phyloP scores from a whole-genome alignment of 331 rosid genomes.

The Spiraea crenata region DNA sequence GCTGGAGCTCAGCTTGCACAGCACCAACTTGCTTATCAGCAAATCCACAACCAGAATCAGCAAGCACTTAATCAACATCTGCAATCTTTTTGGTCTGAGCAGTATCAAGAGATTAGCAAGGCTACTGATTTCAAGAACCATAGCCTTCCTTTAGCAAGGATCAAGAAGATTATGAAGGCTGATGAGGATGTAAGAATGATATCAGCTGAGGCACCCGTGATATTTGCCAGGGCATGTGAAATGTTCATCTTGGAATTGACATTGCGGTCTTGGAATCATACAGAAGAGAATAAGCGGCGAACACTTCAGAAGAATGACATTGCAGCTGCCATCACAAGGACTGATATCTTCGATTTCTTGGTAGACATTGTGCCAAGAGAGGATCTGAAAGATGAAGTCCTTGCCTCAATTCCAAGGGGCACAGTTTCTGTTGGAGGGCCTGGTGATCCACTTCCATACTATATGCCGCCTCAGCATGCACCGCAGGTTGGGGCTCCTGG shows the following conservation, averaged over 20 bases:
- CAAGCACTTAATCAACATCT: conserved; percentile 79
- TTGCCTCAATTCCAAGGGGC: conserved; percentile 80
- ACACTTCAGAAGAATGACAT: conserved; percentile 83
- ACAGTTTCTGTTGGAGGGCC: conserved; percentile 80
- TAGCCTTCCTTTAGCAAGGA: conserved; percentile 84
- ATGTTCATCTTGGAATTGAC: conserved; percentile 82
- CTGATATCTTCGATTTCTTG: conserved; percentile 82
- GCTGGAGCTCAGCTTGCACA: conserved; percentile 73
- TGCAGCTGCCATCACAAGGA: conserved; percentile 81
- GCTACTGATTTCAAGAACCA: conserved; percentile 81
- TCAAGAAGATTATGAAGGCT: conserved; percentile 90
- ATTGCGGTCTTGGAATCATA: conserved; percentile 83
- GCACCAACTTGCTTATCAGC: conserved; percentile 87
- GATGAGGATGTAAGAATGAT: conserved; percentile 88
- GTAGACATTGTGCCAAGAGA: conserved; percentile 86
- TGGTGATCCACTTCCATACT: conserved; percentile 67
- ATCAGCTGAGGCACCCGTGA: conserved; percentile 81
- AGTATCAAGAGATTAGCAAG: conserved; percentile 72
- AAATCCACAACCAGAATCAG: conserved; percentile 79
- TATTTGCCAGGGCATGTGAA: conserved; percentile 81
- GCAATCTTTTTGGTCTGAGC: conserved; percentile 57
- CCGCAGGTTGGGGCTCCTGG: conserved; percentile 67
- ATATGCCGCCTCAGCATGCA: conserved; percentile 76
- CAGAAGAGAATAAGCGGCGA: conserved; percentile 80
- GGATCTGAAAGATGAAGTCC: conserved; percentile 80